phyloP scores from a whole-genome alignment of 169 alveolate species.

The Ichthyophthirius multifiliis region DNA sequence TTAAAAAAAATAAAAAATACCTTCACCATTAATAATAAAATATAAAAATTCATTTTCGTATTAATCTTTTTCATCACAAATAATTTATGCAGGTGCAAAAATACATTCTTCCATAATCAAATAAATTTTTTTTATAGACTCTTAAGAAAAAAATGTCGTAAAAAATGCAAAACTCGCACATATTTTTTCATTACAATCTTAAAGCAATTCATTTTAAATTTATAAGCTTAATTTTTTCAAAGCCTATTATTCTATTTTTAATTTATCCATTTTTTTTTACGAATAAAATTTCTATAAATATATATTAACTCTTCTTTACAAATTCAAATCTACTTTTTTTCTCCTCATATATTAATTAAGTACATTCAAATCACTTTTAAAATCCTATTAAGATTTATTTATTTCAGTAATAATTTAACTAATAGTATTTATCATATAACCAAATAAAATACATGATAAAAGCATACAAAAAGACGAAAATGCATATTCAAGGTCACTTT shows the following conservation, averaged over 20 bases:
- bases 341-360: neutral
- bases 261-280: neutral
- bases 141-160: neutral
- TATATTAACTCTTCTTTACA: slow-evolving; percentile 2
- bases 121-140: neutral
- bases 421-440: neutral
- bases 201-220: neutral
- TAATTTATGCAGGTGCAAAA: neutral
- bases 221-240: neutral
- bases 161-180: neutral
- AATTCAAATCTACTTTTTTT: neutral
- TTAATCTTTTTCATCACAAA: neutral
- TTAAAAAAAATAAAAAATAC: neutral
- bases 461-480: neutral
- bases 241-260: neutral
- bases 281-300: neutral
- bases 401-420: neutral
- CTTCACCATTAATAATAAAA: neutral
- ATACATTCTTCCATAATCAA: neutral
- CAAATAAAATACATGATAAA: neutral
- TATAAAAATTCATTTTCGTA: neutral
- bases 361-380: neutral
- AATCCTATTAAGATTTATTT: neutral
- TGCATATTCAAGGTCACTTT: neutral
- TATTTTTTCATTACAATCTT: neutral